Base-by-base conservation (phyloP, 78 protist genomes). In the Isochrysis galbana region DNA sequence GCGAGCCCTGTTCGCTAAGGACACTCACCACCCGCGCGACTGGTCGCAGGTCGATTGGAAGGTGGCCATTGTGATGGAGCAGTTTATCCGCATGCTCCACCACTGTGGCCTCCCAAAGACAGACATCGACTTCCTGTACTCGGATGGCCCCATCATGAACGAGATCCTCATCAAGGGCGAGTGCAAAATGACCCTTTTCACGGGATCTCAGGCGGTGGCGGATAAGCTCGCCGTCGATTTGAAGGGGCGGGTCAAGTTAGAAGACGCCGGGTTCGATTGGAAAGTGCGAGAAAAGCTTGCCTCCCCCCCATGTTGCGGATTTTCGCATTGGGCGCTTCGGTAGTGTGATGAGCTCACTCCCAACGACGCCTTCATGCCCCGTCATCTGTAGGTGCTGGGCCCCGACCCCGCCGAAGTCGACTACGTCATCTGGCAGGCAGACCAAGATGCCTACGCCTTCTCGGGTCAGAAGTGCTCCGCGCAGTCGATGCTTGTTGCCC, bases 391-490 rank as follows among this genome's bases (percentile, higher is more conserved):
- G n/a, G n/a, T n/a, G n/a, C n/a, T n/a, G n/a, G n/a, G n/a, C n/a
- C n/a, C n/a, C n/a, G n/a, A n/a, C n/a, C 36, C 39, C 34, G 7
- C 26, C n/a, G 23, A 34, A 26, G 47, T 32, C 51, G 90, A 82
- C 45, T 92, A n/a, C 87, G 86, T 86, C 29, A 78, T 69, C 41
- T 88, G 90, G 69, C 84, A 61, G 38, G 26, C 46, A 72, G 94
- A 92, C 74, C 90, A 91, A 83, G 94, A 93, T 83, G 94, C 94
- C 45, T 88, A 93, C 89, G 94, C 94, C 42, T 41, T 1, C 72
- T 54, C 90, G 34, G 94, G 94, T 7, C 94, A 93, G 67, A 93
- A 93, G 94, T 93, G 94, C 90, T 77, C 90, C 32, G 94, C 94
- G 67, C 94, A 93, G 92, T 88, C 92, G 51, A 93, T 93, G 36